Conservation (phyloP, 2,329 filamentous ascomycete genomes). For the Fusarium solani-melongenae region DNA sequence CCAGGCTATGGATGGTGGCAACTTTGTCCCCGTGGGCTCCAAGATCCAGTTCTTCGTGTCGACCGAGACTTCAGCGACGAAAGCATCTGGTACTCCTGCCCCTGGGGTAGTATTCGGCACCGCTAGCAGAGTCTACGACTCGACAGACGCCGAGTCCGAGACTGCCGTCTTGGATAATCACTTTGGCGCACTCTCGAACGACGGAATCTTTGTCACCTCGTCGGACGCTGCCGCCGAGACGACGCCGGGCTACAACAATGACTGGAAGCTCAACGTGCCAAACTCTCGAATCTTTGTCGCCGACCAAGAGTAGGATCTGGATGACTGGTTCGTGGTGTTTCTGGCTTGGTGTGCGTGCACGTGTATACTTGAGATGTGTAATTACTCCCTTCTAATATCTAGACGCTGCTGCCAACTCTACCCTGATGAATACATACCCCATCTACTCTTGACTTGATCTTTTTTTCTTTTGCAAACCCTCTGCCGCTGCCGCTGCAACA, state of each 20-base stretch:
- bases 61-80: conserved; percentile 41
- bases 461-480: conserved; percentile 60
- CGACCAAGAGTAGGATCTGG: neutral
- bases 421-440: neutral
- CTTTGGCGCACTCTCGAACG: conserved; percentile 73
- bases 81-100: conserved; percentile 17
- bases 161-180: conserved; percentile 50
- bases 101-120: conserved; percentile 49
- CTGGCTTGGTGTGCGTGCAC: neutral
- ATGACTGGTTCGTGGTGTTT: neutral
- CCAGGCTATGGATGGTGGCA: conserved; percentile 57
- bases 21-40: conserved; percentile 72
- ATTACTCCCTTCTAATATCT: conserved; percentile 6
- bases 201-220: conserved; percentile 65
- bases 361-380: conserved; percentile 22
- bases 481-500: conserved; percentile 61
- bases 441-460: conserved; percentile 33
- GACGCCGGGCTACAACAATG: conserved; percentile 43
- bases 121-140: conserved; percentile 31
- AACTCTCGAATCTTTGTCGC: conserved; percentile 46
- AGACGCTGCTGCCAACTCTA: neutral
- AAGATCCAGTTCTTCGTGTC: conserved; percentile 74
- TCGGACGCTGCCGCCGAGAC: conserved; percentile 35
- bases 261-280: conserved; percentile 51
- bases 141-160: conserved; percentile 7